Base-by-base conservation (phyloP, 2,329 filamentous ascomycete genomes). In the Fonsecaea nubica region DNA sequence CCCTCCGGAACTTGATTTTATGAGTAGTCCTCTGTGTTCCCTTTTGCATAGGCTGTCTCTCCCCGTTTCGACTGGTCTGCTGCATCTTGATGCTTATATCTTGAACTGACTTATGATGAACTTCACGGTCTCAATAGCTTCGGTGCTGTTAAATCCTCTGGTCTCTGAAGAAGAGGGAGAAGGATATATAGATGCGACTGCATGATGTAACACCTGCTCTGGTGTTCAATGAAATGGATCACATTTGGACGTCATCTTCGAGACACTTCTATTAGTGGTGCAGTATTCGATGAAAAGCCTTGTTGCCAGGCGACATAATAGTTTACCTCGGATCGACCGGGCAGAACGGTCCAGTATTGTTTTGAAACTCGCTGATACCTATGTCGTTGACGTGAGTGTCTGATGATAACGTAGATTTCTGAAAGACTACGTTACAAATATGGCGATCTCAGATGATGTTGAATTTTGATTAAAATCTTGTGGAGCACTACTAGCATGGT, bases 321-420 rank as follows among this genome's bases (percentile, higher is more conserved):
- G 18, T 56, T n/a, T 56, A 56, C 32, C 53, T 30, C 53, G 53
- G 53, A 56, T 56, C 53, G 53, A 13, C 53, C 53, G 53, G 53
- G 32, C 32, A 30, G 53, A 30, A 56, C 53, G 53, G 8, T 18
- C 35, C 21, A 56, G 53, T 35, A 3, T 9, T 30, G 18, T 25
- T 33, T 33, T 53, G 48, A 53, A 21, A 10, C 30, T 18, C 12
- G n/a, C 55, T 32, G 10, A 12, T 36, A 36, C 35, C 35, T 36
- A 36, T 36, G 5, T 36, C 13, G 12, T 13, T 40, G 8, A 40
- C 36, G 10, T 12, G 36, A 13, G 36, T 13, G 36, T 13, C 12
- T 40, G 36, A 4, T 40, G 12, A 13, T 40, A 13, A 40, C 13
- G 36, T 13, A 40, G 12, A 40, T 40, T 40, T 40, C 7, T 10